These are phyloP conservation scores for Solanum raphanifolium DNA, from an alignment of 257 asterid species.

Conservation along the genomic window DNA sequence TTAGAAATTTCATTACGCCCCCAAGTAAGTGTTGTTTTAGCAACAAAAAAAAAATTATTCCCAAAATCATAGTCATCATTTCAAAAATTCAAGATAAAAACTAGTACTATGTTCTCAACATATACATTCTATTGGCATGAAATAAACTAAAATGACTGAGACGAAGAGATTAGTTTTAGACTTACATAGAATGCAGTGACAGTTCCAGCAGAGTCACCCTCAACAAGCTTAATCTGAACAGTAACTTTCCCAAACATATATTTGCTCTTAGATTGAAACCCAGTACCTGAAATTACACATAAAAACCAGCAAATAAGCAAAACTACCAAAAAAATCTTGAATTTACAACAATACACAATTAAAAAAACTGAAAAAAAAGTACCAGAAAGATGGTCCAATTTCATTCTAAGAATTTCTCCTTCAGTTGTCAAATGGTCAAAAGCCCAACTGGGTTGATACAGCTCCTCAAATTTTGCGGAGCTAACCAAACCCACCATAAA, in stretches of 20 bases:
- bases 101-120: rapidly evolving
- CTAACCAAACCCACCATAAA: slow-evolving; percentile 17
- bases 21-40: neutral
- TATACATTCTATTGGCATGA: neutral
- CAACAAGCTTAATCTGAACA: slow-evolving; percentile 78
- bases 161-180: rapidly evolving
- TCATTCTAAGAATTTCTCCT: slow-evolving; percentile 68
- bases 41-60: no score
- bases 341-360: neutral
- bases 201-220: slow-evolving; percentile 94
- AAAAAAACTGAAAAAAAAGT: neutral
- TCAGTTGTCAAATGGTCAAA: slow-evolving; percentile 51
- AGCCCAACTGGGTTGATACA: slow-evolving; percentile 68
- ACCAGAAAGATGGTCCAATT: slow-evolving; percentile 67
- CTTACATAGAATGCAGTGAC: slow-evolving; percentile 88
- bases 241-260: slow-evolving; percentile 87
- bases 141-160: neutral
- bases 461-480: slow-evolving; percentile 46
- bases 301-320: neutral
- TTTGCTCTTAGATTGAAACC: slow-evolving; percentile 75
- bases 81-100: neutral
- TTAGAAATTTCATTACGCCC: neutral
- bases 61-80: neutral
- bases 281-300: slow-evolving; percentile 47
- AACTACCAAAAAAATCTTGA: neutral